Evolutionary conservation across 768 basidiomycete genomes (phyloP).

Genomic region (Mycena latifolia): DNA sequence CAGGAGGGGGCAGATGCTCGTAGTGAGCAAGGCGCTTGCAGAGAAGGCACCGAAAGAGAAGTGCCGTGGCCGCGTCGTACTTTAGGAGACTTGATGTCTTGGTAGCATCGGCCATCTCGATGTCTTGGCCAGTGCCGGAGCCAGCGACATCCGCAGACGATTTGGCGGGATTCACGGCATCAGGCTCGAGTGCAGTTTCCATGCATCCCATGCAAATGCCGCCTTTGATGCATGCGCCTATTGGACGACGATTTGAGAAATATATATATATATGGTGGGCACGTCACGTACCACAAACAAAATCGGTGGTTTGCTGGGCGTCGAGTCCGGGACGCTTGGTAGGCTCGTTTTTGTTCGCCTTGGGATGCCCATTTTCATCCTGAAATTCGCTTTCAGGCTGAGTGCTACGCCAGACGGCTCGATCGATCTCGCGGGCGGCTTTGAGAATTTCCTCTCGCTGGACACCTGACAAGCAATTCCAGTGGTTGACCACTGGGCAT

Average conservation of each 20-base stretch:
- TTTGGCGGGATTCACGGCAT: conserved; percentile 44
- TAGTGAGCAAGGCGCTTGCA: conserved; percentile 92
- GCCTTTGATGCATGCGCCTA: conserved; percentile 76
- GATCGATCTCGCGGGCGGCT: conserved; percentile 69
- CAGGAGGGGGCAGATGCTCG: conserved; percentile 70
- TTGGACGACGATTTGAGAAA: background rate
- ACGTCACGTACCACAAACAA: conserved; percentile 74
- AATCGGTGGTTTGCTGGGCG: conserved; percentile 77
- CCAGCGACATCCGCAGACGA: conserved; percentile 20
- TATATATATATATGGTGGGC: no score
- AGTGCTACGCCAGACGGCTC: conserved; percentile 50
- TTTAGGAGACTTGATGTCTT: conserved; percentile 29
- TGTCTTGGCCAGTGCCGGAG: conserved; percentile 38
- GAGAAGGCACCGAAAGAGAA: conserved; percentile 85
- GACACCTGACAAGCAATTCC: conserved; percentile 74
- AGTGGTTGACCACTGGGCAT: conserved; percentile 84
- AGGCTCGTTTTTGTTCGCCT: conserved; percentile 46
- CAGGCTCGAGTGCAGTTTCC: conserved; percentile 65
- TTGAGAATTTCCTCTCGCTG: conserved; percentile 82
- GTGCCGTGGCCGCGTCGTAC: conserved; percentile 49
- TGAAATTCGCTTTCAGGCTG: conserved; percentile 40
- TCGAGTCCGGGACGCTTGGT: conserved; percentile 61
- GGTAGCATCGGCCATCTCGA: conserved; percentile 51
- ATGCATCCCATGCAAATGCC: conserved; percentile 85
- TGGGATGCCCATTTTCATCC: conserved; percentile 37